A percentile compares a stretch with the other conserved stretches of the same genome.
Evolutionary conservation across 306 rosid genomes (phyloP).

Genomic region (Geum urbanum): DNA sequence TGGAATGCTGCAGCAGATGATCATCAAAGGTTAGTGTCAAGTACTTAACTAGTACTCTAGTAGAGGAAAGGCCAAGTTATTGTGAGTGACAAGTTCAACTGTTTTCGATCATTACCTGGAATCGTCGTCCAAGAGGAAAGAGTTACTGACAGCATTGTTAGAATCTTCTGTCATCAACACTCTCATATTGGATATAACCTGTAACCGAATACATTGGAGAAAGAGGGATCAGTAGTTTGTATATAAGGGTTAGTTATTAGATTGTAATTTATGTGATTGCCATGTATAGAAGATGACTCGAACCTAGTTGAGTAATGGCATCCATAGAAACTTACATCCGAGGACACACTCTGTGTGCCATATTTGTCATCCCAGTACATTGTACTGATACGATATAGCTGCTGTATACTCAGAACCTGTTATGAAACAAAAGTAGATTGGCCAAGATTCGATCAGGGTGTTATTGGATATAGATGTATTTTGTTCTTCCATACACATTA

Average conservation of each 20-base stretch:
- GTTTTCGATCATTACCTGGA: slow-evolving; percentile 54
- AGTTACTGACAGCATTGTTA: slow-evolving; percentile 86
- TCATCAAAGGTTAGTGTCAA: neutral
- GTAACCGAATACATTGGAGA: slow-evolving; percentile 4
- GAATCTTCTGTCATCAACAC: slow-evolving; percentile 92
- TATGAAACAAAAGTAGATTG: slow-evolving; percentile 39
- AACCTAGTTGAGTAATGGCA: slow-evolving; percentile 37
- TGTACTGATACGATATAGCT: slow-evolving; percentile 95
- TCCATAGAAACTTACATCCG: slow-evolving; percentile 67
- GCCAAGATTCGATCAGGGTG: neutral
- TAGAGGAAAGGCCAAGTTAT: neutral
- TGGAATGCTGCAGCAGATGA: slow-evolving; percentile 60
- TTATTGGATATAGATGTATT: neutral
- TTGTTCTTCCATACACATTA: slow-evolving; percentile 37
- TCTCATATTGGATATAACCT: slow-evolving; percentile 95
- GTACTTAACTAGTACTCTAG: neutral
- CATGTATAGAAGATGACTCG: slow-evolving; percentile 23
- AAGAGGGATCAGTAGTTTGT: neutral
- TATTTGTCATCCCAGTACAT: slow-evolving; percentile 99
- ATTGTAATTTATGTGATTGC: neutral
- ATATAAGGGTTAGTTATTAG: neutral
- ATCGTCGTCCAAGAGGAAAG: slow-evolving; percentile 96
- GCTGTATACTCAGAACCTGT: slow-evolving; percentile 99
- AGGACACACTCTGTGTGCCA: slow-evolving; percentile 96
- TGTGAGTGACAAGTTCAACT: neutral